Conservation (phyloP, 164 flowering plant genomes). For the Euptelea pleiosperma region DNA sequence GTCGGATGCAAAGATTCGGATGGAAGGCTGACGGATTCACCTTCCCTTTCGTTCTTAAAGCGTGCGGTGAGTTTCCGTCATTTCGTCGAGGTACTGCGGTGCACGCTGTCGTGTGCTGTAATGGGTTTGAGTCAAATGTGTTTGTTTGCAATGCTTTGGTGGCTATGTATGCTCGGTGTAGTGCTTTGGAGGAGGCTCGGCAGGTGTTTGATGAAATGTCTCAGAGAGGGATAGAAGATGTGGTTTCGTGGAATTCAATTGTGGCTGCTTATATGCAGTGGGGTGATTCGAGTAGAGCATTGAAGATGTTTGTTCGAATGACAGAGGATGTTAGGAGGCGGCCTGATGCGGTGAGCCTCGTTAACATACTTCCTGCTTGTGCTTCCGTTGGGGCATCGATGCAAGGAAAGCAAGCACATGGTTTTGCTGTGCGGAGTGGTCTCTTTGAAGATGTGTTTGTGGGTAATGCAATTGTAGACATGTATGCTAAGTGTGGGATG, state of each 20-base stretch:
- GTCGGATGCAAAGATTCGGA: slow-evolving; percentile 32
- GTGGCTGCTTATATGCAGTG: slow-evolving; percentile 47
- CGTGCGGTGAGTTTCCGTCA: slow-evolving; percentile 45
- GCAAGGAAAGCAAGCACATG: slow-evolving; percentile 49
- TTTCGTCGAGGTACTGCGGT: slow-evolving; percentile 34
- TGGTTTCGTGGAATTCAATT: slow-evolving; percentile 73
- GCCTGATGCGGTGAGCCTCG: slow-evolving; percentile 65
- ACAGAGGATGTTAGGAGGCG: slow-evolving; percentile 5
- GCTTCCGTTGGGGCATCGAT: slow-evolving; percentile 24
- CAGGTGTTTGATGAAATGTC: slow-evolving; percentile 57
- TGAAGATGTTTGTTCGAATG: slow-evolving; percentile 45
- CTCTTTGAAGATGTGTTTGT: slow-evolving; percentile 50
- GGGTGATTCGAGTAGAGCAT: slow-evolving; percentile 32
- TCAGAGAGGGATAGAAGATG: slow-evolving; percentile 43
- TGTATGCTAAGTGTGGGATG: slow-evolving; percentile 62
- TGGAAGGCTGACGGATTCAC: slow-evolving; percentile 54
- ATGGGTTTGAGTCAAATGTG: slow-evolving; percentile 61
- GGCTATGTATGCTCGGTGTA: slow-evolving; percentile 61
- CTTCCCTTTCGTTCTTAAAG: slow-evolving; percentile 53
- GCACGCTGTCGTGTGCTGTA: slow-evolving; percentile 33
- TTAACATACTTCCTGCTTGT: slow-evolving; percentile 64
- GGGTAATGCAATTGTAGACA: slow-evolving; percentile 58
- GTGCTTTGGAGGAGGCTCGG: slow-evolving; percentile 36
- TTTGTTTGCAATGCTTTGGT: slow-evolving; percentile 63
- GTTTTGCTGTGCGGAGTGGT: slow-evolving; percentile 42